Percentiles rank a stretch among this genome's conserved stretches.
These are phyloP conservation scores for Stipa capillata DNA, from an alignment of 176 grass and related monocot species.

Conservation along the genomic window DNA sequence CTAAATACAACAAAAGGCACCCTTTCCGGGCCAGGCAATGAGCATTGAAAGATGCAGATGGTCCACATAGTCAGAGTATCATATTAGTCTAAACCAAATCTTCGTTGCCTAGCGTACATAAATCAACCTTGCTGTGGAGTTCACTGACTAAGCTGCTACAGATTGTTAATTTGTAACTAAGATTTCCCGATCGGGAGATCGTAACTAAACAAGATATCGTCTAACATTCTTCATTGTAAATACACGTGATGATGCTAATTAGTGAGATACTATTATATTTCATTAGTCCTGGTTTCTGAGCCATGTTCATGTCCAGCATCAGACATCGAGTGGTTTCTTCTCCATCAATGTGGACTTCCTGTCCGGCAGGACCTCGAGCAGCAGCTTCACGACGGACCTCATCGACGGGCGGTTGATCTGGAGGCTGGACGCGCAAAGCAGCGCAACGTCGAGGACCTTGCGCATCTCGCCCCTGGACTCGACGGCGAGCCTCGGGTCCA, in stretches of 20 bases:
- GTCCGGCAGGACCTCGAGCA: slow-evolving; percentile 26
- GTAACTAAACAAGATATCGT: no score
- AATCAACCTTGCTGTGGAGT: neutral
- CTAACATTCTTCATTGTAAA: neutral
- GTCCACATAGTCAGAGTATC: neutral
- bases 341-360: slow-evolving; percentile 11
- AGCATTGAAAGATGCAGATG: neutral
- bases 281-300: neutral
- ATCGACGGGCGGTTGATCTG: slow-evolving; percentile 56
- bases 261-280: neutral
- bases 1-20: neutral
- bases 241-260: neutral
- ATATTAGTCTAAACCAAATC: neutral
- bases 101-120: neutral
- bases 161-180: neutral
- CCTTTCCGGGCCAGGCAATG: neutral
- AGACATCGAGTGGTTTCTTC: slow-evolving; percentile 5
- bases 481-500: slow-evolving; percentile 48
- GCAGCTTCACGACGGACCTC: slow-evolving; percentile 62
- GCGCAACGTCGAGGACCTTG: slow-evolving; percentile 51
- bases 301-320: neutral
- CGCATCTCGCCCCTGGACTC: slow-evolving; percentile 34
- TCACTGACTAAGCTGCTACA: neutral
- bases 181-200: no score
- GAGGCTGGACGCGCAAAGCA: slow-evolving; percentile 63